Base-by-base conservation (phyloP, 371 early-diverging fungal species). In the Apophysomyces ossiformis region DNA sequence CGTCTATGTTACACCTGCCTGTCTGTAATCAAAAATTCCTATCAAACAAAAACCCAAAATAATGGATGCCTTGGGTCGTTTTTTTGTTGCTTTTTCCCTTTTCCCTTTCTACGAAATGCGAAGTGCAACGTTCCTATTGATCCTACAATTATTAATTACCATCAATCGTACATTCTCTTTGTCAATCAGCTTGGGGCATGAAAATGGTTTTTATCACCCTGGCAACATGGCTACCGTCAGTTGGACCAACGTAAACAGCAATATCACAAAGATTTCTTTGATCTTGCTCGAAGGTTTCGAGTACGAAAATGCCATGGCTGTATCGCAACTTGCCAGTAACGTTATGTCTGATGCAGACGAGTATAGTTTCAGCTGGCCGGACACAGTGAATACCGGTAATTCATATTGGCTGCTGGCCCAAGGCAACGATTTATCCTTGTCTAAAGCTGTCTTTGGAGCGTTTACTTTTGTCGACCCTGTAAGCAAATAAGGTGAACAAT, bases 381-480 rank as follows among this genome's bases (percentile, higher is more conserved):
- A 50, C 1, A 21, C n/a, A 21, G n/a, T 5, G 21, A 21, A 50
- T 4, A n/a, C 47, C 7, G 47, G 18, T n/a, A 16, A n/a, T 47
- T 7, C 11, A 15, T 7, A 50, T 21, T 50, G 54, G 54, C 9
- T 50, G 16, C 21, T 50, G 5, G 54, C 54, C 7, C 54, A 50
- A 50, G 54, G 54, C n/a, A 21, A 50, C 21, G 54, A 50, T 50
- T 21, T 21, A 21, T 26, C 54, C 5, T 21, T 26, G 16, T 50
- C 54, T 21, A 50, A 50, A 21, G 54, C 54, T n/a, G 54, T 50
- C 4, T 50, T 50, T 50, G 54, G 54, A 7, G 54, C 54, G 54
- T 50, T 50, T 26, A 21, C 54, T 7, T 16, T 41, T 41, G 41
- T 41, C 13, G 41, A 41, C 2, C 41, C 41, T 41, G 41, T 41